Evolutionary conservation across 306 rosid genomes (phyloP).

Genomic region (Citrullus mucosospermus): DNA sequence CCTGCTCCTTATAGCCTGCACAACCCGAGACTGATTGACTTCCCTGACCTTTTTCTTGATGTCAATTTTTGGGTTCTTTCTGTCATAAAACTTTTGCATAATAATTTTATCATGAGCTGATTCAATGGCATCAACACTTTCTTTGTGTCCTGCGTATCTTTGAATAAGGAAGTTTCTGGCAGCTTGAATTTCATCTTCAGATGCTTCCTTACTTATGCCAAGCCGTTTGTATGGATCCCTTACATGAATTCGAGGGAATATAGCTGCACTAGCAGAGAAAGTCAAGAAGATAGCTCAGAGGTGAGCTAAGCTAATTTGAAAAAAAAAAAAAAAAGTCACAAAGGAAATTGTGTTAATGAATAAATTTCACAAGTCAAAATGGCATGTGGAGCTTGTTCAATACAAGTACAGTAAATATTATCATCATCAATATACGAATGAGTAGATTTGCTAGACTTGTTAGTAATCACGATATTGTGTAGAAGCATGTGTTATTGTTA

Average conservation of each 20-base stretch:
- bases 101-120: slow-evolving; percentile 91
- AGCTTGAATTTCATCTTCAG: slow-evolving; percentile 88
- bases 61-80: slow-evolving; percentile 81
- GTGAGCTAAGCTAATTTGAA: neutral
- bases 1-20: slow-evolving; percentile 67
- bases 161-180: slow-evolving; percentile 89
- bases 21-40: slow-evolving; percentile 59
- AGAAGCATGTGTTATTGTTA: neutral
- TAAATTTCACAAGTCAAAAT: neutral
- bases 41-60: slow-evolving; percentile 66
- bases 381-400: neutral
- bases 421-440: neutral
- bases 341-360: neutral
- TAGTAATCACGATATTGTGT: neutral
- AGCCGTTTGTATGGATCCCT: slow-evolving; percentile 89
- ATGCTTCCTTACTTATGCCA: slow-evolving; percentile 89
- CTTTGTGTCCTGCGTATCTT: slow-evolving; percentile 73
- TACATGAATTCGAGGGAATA: slow-evolving; percentile 84
- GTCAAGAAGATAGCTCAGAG: slow-evolving; percentile 1
- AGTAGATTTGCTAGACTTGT: neutral
- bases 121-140: slow-evolving; percentile 88
- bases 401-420: neutral
- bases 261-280: slow-evolving; percentile 28
- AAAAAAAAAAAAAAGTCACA: neutral
- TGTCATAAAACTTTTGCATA: slow-evolving; percentile 65